Base-by-base conservation (phyloP, 2,329 filamentous ascomycete species). In the Monilinia aucupariae region DNA sequence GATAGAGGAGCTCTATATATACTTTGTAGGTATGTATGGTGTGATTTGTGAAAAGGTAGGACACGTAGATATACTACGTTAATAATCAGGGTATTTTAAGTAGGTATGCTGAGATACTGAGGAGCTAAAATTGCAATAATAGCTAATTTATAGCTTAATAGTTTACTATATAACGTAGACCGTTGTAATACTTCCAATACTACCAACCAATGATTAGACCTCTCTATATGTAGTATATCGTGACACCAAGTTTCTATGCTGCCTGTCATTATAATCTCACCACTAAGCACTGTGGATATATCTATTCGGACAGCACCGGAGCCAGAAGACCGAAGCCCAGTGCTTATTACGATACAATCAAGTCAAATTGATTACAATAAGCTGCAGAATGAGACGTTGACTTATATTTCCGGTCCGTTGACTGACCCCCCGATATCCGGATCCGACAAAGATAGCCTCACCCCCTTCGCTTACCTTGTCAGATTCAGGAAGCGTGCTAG, bases 401-500 rank as follows among this genome's bases (percentile, higher is more conserved):
- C 27, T 9, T 34, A 47, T 4, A 47, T 25, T 25, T 58, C 54
- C 54, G 54, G 41, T 47, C 54, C 27, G n/a, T 58, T 10, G 6
- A 25, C 25, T 12, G 13, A 17, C 8, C 5, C 5, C 48, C 54
- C 54, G 54, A 13, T 32, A 43, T 47, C 54, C 54, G 54, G 54
- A 58, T 58, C 54, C 54, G 54, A 58, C 41, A 17, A 58, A 56
- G 48, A 34, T 25, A 0, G 7, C 25, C 4, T 34, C 27, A 47
- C 30, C 41, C 54, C 54, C 30, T 58, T 58, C 54, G 54, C 41
- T 58, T 58, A 58, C 54, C 54, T 10, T 58, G 54, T 58, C 41
- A 58, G 54, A 47, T 58, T 25, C 30, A 51, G 50, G 54, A 47
- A 34, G 54, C 30, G 37, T 39, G 47, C 41, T 56, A 47, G 54